Evolutionary conservation across 2,329 filamentous ascomycete genomes (phyloP).

Genomic region (Ceratocystis lukuohia): DNA sequence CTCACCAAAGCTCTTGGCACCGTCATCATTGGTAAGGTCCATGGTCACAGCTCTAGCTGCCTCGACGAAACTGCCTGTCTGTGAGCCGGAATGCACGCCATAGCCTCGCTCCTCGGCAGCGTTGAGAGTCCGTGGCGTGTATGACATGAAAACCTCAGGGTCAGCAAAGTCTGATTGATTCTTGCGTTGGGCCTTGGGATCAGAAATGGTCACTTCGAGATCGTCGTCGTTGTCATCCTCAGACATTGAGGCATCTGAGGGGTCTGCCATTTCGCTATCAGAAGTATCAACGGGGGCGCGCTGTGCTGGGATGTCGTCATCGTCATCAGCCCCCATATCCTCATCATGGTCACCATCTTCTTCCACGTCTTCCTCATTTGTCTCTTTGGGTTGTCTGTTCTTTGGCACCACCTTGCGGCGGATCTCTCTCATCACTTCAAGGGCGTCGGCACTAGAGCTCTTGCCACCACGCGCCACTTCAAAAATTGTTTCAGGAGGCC

Average conservation of each 20-base stretch:
- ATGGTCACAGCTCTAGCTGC: slow-evolving; percentile 79
- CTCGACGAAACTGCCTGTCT: slow-evolving; percentile 59
- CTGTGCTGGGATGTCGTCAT: slow-evolving; percentile 19
- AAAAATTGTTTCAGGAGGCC: slow-evolving; percentile 90
- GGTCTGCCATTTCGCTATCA: slow-evolving; percentile 28
- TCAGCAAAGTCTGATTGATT: slow-evolving; percentile 59
- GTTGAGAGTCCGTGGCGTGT: slow-evolving; percentile 69
- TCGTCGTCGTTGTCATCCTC: slow-evolving; percentile 49
- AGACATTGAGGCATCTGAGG: slow-evolving; percentile 39
- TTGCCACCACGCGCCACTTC: slow-evolving; percentile 70
- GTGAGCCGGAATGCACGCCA: slow-evolving; percentile 73
- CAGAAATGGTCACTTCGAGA: slow-evolving; percentile 58
- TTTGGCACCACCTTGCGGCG: slow-evolving; percentile 54
- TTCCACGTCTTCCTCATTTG: slow-evolving; percentile 25
- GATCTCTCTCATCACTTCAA: slow-evolving; percentile 61
- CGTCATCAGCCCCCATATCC: slow-evolving; percentile 25
- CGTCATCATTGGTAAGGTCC: slow-evolving; percentile 86
- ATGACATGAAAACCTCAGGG: slow-evolving; percentile 89
- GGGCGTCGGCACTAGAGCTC: slow-evolving; percentile 46
- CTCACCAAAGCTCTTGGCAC: slow-evolving; percentile 63
- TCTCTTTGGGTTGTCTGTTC: slow-evolving; percentile 31
- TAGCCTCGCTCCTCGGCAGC: slow-evolving; percentile 83
- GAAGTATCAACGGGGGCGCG: slow-evolving; percentile 23
- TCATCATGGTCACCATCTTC: slow-evolving; percentile 26
- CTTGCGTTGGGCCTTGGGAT: slow-evolving; percentile 32